Base-by-base conservation (phyloP, 495 filamentous ascomycete species). In the Xylaria palmicola region DNA sequence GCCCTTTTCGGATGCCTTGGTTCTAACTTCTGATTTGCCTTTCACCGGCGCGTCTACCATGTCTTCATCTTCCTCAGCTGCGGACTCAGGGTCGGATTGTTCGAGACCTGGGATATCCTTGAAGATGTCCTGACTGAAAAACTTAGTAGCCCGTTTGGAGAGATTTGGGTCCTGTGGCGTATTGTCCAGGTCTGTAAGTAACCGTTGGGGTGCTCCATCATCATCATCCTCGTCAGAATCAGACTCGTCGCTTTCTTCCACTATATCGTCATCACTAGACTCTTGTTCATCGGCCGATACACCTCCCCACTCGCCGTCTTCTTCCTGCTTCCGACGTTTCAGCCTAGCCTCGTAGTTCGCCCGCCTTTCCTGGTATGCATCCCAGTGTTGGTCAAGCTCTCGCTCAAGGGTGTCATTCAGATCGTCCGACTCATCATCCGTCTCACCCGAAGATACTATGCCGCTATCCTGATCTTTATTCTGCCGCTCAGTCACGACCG, bases 111-210 rank as follows among this genome's bases (percentile, higher is more conserved):
- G 85, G 62, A 98, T 85, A 30, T 84, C 88, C 64, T 92, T 87
- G 78, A 99, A 98, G 56, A 98, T 89, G 62, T 96, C 95, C 68
- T 98, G 95, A 62, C 89, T 88, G 68, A 99, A 99, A 76, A 99
- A 99, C 51, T 88, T 77, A 6, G 86, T 80, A 17, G 94, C 94
- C 58, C 89, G 85, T 71, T 90, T 93, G 8, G 91, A 93, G 8
- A 98, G 79, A 5, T 83, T 84, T 26, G 73, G 66, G 49, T 77
- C 79, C 30, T 64, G 74, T 27, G 78, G 69, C 17, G 71, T 68
- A 27, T 72, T 73, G 48, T 85, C 78, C 32, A 90, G 71, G 56
- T 85, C 79, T 9, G 72, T 84, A 49, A 83, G 66, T 41, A 86
- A 77, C 29, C 30, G 29, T 30, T 74, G 70, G 41, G 67, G 62